Percentiles rank a stretch among this genome's conserved stretches.
These are phyloP conservation scores for Torulaspora franciscae DNA, from an alignment of 805 yeast species.

Conservation along the genomic window DNA sequence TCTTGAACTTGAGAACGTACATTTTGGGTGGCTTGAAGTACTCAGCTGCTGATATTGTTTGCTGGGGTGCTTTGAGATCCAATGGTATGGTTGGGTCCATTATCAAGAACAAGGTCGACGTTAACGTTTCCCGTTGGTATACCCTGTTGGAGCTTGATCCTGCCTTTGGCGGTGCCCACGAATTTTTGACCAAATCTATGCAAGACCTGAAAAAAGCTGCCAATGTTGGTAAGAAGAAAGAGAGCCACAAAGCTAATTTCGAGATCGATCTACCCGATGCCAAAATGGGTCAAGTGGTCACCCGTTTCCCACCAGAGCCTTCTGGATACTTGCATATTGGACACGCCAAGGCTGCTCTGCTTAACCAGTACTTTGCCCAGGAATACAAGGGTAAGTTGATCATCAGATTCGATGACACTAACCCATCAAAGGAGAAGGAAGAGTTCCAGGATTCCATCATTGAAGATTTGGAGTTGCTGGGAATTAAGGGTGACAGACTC, in stretches of 20 bases:
- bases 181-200: slow-evolving; percentile 59
- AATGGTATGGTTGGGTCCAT: slow-evolving; percentile 91
- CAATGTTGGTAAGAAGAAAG: slow-evolving; percentile 67
- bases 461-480: slow-evolving; percentile 85
- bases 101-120: slow-evolving; percentile 75
- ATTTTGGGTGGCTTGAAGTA: slow-evolving; percentile 56
- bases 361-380: slow-evolving; percentile 94
- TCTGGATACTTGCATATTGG: slow-evolving; percentile 97
- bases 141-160: slow-evolving; percentile 62
- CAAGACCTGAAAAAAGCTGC: slow-evolving; percentile 69
- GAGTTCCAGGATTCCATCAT: slow-evolving; percentile 93
- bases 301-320: slow-evolving; percentile 99
- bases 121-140: slow-evolving; percentile 93
- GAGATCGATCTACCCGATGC: slow-evolving; percentile 93
- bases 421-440: slow-evolving; percentile 92
- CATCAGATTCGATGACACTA: slow-evolving; percentile 96
- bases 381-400: slow-evolving; percentile 94
- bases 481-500: slow-evolving; percentile 84
- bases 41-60: slow-evolving; percentile 75
- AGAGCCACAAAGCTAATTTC: slow-evolving; percentile 87
- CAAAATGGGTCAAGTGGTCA: slow-evolving; percentile 88
- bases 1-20: slow-evolving; percentile 80
- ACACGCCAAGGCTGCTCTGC: slow-evolving; percentile 96
- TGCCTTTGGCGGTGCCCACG: slow-evolving; percentile 66
- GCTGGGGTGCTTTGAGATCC: slow-evolving; percentile 92